These are phyloP conservation scores for Globisporangium lucens DNA, from an alignment of 352 stramenopile genomes.

Conservation along the genomic window DNA sequence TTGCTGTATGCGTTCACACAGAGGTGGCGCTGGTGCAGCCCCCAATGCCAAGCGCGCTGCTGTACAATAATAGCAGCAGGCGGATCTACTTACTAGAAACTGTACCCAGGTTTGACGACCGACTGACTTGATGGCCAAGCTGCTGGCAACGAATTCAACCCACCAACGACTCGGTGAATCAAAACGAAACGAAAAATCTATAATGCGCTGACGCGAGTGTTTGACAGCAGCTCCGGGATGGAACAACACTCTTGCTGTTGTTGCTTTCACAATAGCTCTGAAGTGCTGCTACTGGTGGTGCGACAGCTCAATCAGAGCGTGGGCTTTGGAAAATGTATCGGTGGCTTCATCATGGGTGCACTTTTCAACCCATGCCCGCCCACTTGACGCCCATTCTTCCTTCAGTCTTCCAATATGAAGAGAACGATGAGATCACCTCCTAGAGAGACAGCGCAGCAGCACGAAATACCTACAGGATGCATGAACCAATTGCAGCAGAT, in stretches of 20 bases:
- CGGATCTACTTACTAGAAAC: neutral
- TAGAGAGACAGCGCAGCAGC: neutral
- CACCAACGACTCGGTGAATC: neutral
- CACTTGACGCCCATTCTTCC: neutral
- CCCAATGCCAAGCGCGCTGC: neutral
- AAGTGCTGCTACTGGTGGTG: neutral
- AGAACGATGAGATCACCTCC: neutral
- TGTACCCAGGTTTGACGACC: neutral
- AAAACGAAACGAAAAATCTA: neutral
- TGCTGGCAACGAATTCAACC: neutral
- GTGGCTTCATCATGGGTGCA: neutral
- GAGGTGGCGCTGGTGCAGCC: neutral
- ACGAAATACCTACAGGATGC: neutral
- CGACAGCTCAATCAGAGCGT: neutral
- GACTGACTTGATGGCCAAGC: neutral
- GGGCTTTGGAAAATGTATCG: neutral
- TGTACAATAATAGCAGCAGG: neutral
- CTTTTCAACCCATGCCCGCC: neutral
- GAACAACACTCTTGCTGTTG: neutral
- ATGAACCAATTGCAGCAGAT: neutral
- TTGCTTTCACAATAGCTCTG: neutral
- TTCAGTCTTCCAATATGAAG: neutral
- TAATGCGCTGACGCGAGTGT: neutral
- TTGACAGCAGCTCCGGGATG: neutral
- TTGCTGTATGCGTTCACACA: neutral